A percentile compares a stretch with the other conserved stretches of the same genome.
Conservation (phyloP, 345 rosid genomes). For the Gossypium turneri region DNA sequence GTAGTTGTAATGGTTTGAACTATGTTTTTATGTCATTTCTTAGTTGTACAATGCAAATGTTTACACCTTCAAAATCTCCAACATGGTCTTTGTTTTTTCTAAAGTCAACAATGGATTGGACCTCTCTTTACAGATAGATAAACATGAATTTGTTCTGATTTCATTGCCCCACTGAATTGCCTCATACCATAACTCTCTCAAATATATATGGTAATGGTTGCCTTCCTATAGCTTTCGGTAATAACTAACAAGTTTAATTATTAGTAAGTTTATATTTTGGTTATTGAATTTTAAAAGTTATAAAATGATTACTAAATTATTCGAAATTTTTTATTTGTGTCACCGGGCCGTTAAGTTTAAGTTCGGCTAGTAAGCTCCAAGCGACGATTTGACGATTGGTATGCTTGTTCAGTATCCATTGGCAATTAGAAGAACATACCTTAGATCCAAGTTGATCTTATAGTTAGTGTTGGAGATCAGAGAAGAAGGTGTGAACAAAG, state of each 20-base stretch:
- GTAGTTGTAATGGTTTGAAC: neutral
- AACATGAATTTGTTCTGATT: neutral
- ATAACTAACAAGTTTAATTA: neutral
- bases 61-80: neutral
- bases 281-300: too few species aligned
- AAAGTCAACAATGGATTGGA: neutral
- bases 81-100: neutral
- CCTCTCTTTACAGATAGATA: neutral
- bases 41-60: neutral
- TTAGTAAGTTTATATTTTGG: too few species aligned
- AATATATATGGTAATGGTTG: neutral
- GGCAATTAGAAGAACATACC: too few species aligned
- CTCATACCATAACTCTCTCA: neutral
- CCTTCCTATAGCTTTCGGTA: neutral
- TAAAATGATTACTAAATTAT: too few species aligned
- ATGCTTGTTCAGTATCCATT: too few species aligned
- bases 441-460: too few species aligned
- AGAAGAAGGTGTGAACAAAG: too few species aligned
- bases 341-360: too few species aligned
- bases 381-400: too few species aligned
- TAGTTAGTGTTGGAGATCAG: too few species aligned
- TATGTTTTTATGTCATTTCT: slow-evolving; percentile 5
- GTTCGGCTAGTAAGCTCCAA: too few species aligned
- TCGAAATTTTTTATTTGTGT: too few species aligned
- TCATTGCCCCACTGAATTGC: neutral